Evolutionary conservation across 2,329 filamentous ascomycete species (phyloP), one percentile per base, ranked within the genome.

Genomic region (Colletotrichum caudatum): DNA sequence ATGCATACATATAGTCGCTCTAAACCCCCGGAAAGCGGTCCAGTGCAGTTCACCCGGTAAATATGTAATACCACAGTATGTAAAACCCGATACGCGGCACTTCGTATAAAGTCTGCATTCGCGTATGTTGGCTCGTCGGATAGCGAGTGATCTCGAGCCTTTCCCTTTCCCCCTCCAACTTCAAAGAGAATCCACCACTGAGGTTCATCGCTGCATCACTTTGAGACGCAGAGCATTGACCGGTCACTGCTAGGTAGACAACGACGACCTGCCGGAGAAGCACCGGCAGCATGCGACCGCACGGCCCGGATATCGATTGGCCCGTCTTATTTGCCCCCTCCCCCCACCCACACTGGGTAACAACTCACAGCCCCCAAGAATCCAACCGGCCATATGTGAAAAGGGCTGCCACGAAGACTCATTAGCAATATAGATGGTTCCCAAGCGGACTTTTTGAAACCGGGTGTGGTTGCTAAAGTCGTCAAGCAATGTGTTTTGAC

Each of bases 381-480:
- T 54, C 29, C 16, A 26, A 51, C 48, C 39, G 1, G 29, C 23
- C 50, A 14, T 37, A 50, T 4, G 56, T 66, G 62, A 66, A 33
- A 60, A 23, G 46, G 1, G 39, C 67, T 18, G 39, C 16, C 62
- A 53, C 50, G 67, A 29, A 60, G 23, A 48, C 37, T 33, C 16
- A 60, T 23, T 39, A 48, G 54, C 35, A 59, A 37, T 18, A 35
- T 46, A 26, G 37, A 65, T 44, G 9, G 9, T 20, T 50, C 50
- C 56, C 37, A 60, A 46, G 63, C 54, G 20, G 56, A 35, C 7
- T 46, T 66, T 46, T 60, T 39, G 62, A 69, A 66, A 62, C 39
- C 18, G 48, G 35, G 61, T 58, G 29, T 60, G 54, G 37, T 39
- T 16, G 26, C 46, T 48, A 48, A 26, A 20, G 23, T 16, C 29